phyloP scores from a whole-genome alignment of 768 basidiomycete genomes.

The Clitopilus hobsonii region DNA sequence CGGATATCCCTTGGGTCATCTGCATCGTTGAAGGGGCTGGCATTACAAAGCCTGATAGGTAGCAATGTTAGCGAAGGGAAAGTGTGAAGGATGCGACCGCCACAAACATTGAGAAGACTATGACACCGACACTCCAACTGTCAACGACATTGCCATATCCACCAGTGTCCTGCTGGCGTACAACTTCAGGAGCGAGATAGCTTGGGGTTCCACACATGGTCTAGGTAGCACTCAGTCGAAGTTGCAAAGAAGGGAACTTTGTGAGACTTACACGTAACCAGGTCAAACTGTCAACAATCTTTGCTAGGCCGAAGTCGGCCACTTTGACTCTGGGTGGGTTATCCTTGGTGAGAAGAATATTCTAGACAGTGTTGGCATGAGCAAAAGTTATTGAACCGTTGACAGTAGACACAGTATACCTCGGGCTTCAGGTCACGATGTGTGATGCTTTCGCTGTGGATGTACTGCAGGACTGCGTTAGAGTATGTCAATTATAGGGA shows the following conservation, averaged over 20 bases:
- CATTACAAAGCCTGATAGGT: constrained; percentile 61
- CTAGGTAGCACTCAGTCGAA: constrained; percentile 23
- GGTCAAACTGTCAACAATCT: constrained; percentile 77
- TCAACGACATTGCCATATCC: constrained; percentile 91
- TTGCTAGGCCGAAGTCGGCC: constrained; percentile 95
- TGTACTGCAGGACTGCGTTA: constrained; percentile 35
- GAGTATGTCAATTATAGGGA: constrained; percentile 1
- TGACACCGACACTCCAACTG: constrained; percentile 95
- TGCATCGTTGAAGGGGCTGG: constrained; percentile 79
- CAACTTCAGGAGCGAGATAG: constrained; percentile 92
- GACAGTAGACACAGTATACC: constrained; percentile 28
- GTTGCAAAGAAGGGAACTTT: neutral
- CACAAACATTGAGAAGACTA: constrained; percentile 83
- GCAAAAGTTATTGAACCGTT: neutral
- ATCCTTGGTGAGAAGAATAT: constrained; percentile 75
- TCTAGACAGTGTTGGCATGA: constrained; percentile 40
- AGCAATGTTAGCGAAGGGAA: constrained; percentile 7
- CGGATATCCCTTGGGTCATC: constrained; percentile 56
- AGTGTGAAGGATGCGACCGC: neutral
- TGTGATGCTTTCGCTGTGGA: constrained; percentile 71
- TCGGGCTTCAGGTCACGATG: constrained; percentile 96
- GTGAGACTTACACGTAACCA: constrained; percentile 58
- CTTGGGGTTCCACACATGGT: constrained; percentile 97
- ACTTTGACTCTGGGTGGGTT: constrained; percentile 76
- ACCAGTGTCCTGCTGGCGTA: constrained; percentile 52